Percentiles rank a stretch among this genome's conserved stretches.
Conservation (phyloP, 2,329 filamentous ascomycete genomes). For the Sporothrix brunneoviolacea region DNA sequence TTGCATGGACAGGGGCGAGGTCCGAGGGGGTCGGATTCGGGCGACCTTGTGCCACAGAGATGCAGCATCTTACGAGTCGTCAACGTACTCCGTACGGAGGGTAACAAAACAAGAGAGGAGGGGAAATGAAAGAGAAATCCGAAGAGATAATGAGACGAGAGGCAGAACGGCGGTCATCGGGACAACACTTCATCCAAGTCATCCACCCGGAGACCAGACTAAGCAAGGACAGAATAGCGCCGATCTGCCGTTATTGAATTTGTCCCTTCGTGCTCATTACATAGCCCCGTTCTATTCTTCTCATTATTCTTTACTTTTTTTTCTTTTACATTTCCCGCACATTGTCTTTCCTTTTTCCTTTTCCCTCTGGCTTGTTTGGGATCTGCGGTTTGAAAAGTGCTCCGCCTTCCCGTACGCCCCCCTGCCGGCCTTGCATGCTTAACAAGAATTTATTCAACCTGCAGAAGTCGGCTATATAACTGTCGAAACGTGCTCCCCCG, state of each 20-base stretch:
- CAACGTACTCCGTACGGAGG: too few relatives aligned
- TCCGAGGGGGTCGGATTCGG: too few relatives aligned
- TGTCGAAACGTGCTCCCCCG: too few relatives aligned
- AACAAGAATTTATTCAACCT: too few relatives aligned
- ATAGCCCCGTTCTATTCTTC: background rate
- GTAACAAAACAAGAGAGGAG: too few relatives aligned
- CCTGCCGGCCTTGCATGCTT: too few relatives aligned
- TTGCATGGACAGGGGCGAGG: too few relatives aligned
- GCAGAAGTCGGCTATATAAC: too few relatives aligned
- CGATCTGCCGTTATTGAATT: background rate
- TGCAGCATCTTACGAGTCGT: too few relatives aligned
- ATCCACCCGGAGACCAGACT: background rate
- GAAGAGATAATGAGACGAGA: too few relatives aligned
- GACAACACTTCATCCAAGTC: background rate
- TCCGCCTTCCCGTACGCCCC: background rate
- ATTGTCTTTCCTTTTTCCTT: background rate
- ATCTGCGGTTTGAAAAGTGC: slow-evolving; percentile 3
- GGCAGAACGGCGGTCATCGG: background rate
- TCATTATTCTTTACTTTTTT: background rate
- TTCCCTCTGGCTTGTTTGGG: background rate
- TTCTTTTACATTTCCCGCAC: background rate
- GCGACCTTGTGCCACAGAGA: too few relatives aligned
- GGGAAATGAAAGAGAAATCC: background rate
- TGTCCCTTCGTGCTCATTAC: too few relatives aligned
- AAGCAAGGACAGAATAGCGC: background rate